Evolutionary conservation across 2,329 filamentous ascomycete genomes (phyloP).

Genomic region (Pezizomycotina sp.): DNA sequence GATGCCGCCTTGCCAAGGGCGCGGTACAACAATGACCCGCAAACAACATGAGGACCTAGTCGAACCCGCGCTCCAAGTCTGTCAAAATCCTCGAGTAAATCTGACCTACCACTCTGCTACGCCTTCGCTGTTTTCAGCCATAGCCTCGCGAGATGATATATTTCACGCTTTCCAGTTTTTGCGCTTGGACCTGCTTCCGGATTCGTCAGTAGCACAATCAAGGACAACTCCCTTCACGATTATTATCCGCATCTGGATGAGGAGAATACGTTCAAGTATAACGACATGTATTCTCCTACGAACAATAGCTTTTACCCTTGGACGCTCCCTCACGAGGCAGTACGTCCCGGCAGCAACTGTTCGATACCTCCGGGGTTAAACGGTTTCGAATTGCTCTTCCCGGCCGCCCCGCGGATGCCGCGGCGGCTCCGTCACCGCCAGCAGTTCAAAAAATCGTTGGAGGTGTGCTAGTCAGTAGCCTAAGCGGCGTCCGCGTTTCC

Average conservation of each 20-base stretch:
- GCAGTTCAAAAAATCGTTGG: slow-evolving; percentile 12
- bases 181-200: slow-evolving; percentile 59
- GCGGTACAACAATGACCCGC: slow-evolving; percentile 14
- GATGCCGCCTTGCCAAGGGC: slow-evolving; percentile 47
- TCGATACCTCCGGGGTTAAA: slow-evolving; percentile 52
- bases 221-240: slow-evolving; percentile 33
- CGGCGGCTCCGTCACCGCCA: slow-evolving; percentile 11
- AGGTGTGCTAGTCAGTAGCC: slow-evolving; percentile 13
- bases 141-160: slow-evolving; percentile 61
- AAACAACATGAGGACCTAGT: not conserved
- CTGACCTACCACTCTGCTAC: slow-evolving; percentile 8
- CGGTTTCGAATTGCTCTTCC: slow-evolving; percentile 55
- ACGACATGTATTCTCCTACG: slow-evolving; percentile 42
- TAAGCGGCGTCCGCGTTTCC: slow-evolving; percentile 13
- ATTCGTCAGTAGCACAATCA: slow-evolving; percentile 30
- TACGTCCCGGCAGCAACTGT: slow-evolving; percentile 65
- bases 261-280: slow-evolving; percentile 38
- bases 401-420: slow-evolving; percentile 23
- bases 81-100: slow-evolving; percentile 3
- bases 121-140: slow-evolving; percentile 41
- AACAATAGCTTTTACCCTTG: slow-evolving; percentile 85
- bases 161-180: slow-evolving; percentile 82
- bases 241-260: slow-evolving; percentile 36
- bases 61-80: not conserved
- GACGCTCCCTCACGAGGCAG: slow-evolving; percentile 63